Evolutionary conservation across 2,329 filamentous ascomycete genomes (phyloP).

Genomic region (Botryotinia globosa): DNA sequence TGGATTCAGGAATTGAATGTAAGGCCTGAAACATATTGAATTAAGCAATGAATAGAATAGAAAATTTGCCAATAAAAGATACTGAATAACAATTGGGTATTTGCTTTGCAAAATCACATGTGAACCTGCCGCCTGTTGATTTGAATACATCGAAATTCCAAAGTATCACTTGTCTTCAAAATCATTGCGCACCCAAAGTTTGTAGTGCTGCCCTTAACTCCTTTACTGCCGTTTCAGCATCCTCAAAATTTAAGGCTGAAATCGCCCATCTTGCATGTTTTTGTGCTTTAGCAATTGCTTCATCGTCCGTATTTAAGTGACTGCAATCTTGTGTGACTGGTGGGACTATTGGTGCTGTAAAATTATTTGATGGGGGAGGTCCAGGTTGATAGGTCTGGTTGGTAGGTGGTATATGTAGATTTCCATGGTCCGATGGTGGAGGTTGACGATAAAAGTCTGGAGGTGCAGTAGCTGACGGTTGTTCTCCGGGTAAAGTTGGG

Average conservation of each 20-base stretch:
- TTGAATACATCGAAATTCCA: neutral
- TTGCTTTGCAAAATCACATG: neutral
- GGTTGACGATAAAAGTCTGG: slow-evolving; percentile 40
- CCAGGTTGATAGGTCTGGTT: slow-evolving; percentile 19
- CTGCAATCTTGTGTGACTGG: slow-evolving; percentile 25
- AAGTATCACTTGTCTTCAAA: neutral
- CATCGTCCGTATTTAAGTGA: slow-evolving; percentile 61
- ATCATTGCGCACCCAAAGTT: slow-evolving; percentile 36
- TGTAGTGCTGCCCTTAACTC: slow-evolving; percentile 74
- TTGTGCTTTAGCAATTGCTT: slow-evolving; percentile 73
- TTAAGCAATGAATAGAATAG: neutral
- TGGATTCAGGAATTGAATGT: neutral
- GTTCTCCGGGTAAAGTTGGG: slow-evolving; percentile 31
- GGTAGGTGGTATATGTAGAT: slow-evolving; percentile 34
- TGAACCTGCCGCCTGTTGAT: neutral
- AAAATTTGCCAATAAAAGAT: neutral
- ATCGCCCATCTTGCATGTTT: slow-evolving; percentile 98
- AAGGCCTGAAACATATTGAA: neutral
- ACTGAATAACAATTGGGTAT: slow-evolving; percentile 1
- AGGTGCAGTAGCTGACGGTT: slow-evolving; percentile 30
- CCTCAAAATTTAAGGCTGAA: slow-evolving; percentile 93
- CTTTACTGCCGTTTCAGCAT: slow-evolving; percentile 83
- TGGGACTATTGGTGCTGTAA: slow-evolving; percentile 23
- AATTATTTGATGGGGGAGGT: slow-evolving; percentile 26
- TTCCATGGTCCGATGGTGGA: slow-evolving; percentile 27